Evolutionary conservation across 768 basidiomycete species (phyloP).

Genomic region (Harrya chromipes): DNA sequence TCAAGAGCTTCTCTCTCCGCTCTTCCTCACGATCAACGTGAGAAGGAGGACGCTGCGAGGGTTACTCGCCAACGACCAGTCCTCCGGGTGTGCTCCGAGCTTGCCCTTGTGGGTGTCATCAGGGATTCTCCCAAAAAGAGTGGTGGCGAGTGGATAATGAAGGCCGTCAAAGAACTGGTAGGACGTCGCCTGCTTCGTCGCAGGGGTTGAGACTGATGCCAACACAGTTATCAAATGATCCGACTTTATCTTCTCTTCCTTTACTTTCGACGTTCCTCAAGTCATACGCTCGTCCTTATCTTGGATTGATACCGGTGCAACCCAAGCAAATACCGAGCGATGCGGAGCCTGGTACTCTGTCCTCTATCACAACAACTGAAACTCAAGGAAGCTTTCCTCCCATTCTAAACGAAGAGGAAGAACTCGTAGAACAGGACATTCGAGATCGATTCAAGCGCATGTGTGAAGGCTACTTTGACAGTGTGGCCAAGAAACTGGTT

Average conservation of each 20-base stretch:
- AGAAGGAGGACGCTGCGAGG: conserved; percentile 86
- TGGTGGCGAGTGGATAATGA: conserved; percentile 90
- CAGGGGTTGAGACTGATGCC: conserved; percentile 10
- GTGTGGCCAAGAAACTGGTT: conserved; percentile 84
- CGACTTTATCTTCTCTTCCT: conserved; percentile 81
- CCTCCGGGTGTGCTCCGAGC: conserved; percentile 83
- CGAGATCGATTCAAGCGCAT: conserved; percentile 88
- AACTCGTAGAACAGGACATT: conserved; percentile 80
- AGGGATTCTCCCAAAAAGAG: conserved; percentile 66
- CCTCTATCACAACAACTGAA: conserved; percentile 34
- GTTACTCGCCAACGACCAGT: conserved; percentile 81
- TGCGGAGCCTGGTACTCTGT: conserved; percentile 56
- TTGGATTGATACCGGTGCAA: conserved; percentile 64
- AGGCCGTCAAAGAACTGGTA: conserved; percentile 80
- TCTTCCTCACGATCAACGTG: conserved; percentile 73
- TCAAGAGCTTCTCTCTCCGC: conserved; percentile 53
- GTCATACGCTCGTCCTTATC: conserved; percentile 83
- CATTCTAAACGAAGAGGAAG: conserved; percentile 53
- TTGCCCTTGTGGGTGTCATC: conserved; percentile 85
- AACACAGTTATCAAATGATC: conserved; percentile 80
- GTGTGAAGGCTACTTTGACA: conserved; percentile 93
- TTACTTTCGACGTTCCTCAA: conserved; percentile 91
- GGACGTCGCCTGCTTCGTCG: conserved; percentile 26
- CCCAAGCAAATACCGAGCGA: conserved; percentile 58
- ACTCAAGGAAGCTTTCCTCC: conserved; percentile 40